These are phyloP conservation scores for Fusarium globosum DNA, from an alignment of 2,329 filamentous ascomycete genomes.

Conservation along the genomic window DNA sequence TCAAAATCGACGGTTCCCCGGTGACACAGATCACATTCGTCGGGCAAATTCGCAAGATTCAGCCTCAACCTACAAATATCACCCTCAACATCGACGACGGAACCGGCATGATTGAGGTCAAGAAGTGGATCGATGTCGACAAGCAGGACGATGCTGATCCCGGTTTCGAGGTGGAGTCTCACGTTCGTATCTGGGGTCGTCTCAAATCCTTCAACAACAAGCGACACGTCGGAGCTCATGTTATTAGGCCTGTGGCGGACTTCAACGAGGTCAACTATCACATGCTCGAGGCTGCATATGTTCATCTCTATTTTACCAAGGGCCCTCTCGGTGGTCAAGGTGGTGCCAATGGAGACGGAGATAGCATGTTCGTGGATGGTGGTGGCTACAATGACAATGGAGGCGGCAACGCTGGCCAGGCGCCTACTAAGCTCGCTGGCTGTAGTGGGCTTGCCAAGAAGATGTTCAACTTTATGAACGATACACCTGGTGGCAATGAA, in stretches of 20 bases:
- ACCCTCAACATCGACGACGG: conserved; percentile 96
- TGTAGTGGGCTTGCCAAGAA: conserved; percentile 71
- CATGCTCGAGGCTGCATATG: conserved; percentile 86
- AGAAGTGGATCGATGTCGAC: conserved; percentile 82
- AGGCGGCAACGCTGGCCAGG: conserved; percentile 53
- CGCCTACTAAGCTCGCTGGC: conserved; percentile 54
- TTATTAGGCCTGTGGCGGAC: conserved; percentile 82
- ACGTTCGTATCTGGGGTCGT: conserved; percentile 87
- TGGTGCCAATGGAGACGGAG: conserved; percentile 55
- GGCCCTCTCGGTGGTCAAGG: conserved; percentile 66
- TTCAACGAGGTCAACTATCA: conserved; percentile 96
- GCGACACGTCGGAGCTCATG: conserved; percentile 81
- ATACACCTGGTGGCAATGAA: conserved; percentile 78
- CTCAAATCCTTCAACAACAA: conserved; percentile 88
- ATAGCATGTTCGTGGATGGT: conserved; percentile 68
- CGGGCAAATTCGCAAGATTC: conserved; percentile 89
- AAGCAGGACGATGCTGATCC: conserved; percentile 60
- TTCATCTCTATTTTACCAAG: conserved; percentile 85
- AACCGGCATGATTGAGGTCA: conserved; percentile 91
- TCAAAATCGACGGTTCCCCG: conserved; percentile 82
- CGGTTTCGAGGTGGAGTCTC: conserved; percentile 76
- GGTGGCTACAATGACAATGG: conserved; percentile 53
- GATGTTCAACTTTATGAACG: conserved; percentile 77
- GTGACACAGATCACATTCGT: conserved; percentile 82
- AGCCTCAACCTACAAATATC: conserved; percentile 87